Base-by-base conservation (phyloP, 495 filamentous ascomycete genomes). In the Amorphotheca resinae region DNA sequence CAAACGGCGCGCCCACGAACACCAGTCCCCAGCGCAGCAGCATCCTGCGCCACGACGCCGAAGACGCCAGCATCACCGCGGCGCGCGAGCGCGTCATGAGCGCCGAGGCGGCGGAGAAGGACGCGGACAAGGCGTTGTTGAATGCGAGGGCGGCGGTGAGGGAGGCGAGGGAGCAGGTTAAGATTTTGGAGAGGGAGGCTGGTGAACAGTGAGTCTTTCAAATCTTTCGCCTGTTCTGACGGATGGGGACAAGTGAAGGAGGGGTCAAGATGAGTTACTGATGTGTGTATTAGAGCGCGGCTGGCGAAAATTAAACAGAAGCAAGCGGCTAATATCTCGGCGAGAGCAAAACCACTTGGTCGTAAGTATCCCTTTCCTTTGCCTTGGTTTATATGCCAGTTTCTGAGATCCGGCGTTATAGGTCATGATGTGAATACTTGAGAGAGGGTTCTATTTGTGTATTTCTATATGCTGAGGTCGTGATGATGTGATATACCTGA, bases 271-370 rank as follows among this genome's bases (percentile, higher is more conserved):
- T 33, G 6, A 30, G 25, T 33, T 5, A 15, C 31, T 34, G 28
- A 32, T 32, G 0, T 17, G 4, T 22, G 17, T 23, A 16, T 33
- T 15, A 68, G 61, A 38, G 67, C 68, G n/a, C 56, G 69, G 20
- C 50, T 67, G 7, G 79, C 79, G 16, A 78, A 72, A 64, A 74
- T 80, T 34, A 83, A 83, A 68, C 72, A 78, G 53, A 65, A 68
- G 45, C 70, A 82, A 49, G 77, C 76, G 0, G 71, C 64, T 43
- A 64, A 66, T 44, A 71, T 83, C 17, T 72, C 70, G 22, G 80
- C 80, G 72, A 60, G 75, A 20, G 77, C 71, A n/a, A 72, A 76
- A 64, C 65, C 69, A 12, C 69, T 82, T 50, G 77, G 77, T 21
- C 70, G 79, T 79, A 67, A 56, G 75, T 67, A 33, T 12, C 25